Conservation (phyloP, 768 basidiomycete genomes). For the Candolleomyces aberdarensis region DNA sequence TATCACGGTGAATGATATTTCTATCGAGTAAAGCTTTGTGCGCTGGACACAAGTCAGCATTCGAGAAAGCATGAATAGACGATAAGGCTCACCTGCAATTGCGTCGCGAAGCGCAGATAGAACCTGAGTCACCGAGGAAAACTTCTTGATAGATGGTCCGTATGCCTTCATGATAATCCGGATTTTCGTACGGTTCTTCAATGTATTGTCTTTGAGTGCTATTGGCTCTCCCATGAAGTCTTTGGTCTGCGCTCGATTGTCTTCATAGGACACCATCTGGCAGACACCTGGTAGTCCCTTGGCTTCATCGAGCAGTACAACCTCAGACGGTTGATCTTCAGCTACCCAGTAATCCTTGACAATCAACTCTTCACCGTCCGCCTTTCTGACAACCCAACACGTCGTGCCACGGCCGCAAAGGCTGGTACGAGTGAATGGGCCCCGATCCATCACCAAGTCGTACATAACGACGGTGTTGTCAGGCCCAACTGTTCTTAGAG, state of each 20-base stretch:
- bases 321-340: not conserved
- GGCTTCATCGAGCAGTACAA: not conserved
- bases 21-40: not conserved
- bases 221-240: not conserved
- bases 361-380: not conserved
- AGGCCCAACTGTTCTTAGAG: not conserved
- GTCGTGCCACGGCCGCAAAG: not conserved
- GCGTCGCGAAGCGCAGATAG: constrained; percentile 11
- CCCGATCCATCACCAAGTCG: not conserved
- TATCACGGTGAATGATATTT: not conserved
- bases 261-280: not conserved
- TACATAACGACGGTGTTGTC: not conserved
- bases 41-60: not conserved
- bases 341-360: not conserved
- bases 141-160: constrained; percentile 5
- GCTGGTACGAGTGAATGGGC: not conserved
- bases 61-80: too few species aligned
- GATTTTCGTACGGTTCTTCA: not conserved
- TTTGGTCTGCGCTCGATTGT: not conserved
- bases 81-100: constrained; percentile 4
- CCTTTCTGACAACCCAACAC: not conserved
- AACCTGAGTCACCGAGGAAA: not conserved
- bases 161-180: constrained; percentile 7
- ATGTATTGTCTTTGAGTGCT: not conserved
- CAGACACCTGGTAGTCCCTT: not conserved